Percentiles rank a stretch among this genome's conserved stretches.
These are phyloP conservation scores for sweet orange (Citrus sinensis) DNA, from an alignment of 345 rosid genomes.

Conservation along the genomic window DNA sequence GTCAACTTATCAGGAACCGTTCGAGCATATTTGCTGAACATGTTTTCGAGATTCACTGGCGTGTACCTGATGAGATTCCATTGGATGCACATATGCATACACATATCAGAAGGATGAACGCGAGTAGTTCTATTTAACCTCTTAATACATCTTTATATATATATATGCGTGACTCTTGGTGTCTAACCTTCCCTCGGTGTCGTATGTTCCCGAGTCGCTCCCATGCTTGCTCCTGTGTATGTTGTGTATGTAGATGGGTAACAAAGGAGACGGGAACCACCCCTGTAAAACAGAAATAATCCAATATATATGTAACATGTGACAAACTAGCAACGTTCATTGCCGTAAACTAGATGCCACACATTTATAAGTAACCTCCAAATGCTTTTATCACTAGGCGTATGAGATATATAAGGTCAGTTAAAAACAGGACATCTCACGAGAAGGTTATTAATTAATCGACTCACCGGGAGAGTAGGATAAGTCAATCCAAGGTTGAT, in stretches of 20 bases:
- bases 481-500: conserved; percentile 58
- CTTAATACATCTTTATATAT: not conserved
- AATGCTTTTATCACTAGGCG: no score
- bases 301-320: not conserved
- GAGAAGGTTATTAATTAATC: not conserved
- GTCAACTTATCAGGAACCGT: conserved; percentile 63
- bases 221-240: conserved; percentile 80
- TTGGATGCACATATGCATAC: not conserved
- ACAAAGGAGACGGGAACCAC: conserved; percentile 75
- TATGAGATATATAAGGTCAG: no score
- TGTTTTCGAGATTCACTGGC: conserved; percentile 59
- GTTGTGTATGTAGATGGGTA: conserved; percentile 68
- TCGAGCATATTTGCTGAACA: conserved; percentile 71
- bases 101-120: no score
- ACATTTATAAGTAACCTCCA: no score
- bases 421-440: not conserved
- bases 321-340: not conserved
- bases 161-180: not conserved
- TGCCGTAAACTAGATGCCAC: not conserved
- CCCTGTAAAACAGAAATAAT: conserved; percentile 33
- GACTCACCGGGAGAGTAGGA: conserved; percentile 59
- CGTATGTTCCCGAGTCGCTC: conserved; percentile 62
- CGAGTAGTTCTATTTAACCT: no score
- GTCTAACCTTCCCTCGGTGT: conserved; percentile 73
- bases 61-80: conserved; percentile 35